Evolutionary conservation across 2,329 filamentous ascomycete genomes (phyloP).

Genomic region (Rutstroemia sp.): DNA sequence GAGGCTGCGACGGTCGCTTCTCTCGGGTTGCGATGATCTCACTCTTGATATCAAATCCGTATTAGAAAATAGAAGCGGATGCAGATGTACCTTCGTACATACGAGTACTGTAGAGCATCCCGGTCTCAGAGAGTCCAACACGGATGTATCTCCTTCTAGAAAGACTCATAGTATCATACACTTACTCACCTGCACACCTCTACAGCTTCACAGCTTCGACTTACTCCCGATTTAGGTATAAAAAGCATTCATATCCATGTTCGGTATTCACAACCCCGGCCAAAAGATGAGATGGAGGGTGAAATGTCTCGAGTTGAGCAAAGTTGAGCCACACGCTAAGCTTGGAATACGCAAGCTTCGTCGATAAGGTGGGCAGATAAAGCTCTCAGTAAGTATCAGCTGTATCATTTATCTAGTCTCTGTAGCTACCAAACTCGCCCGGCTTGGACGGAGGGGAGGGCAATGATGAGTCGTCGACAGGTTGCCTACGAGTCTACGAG

Average conservation of each 20-base stretch:
- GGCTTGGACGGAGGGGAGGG: too few relatives aligned
- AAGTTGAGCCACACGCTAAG: conserved; percentile 6
- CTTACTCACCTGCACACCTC: conserved; percentile 2
- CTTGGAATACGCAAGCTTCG: background rate
- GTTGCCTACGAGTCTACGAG: too few relatives aligned
- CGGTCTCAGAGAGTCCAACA: too few relatives aligned
- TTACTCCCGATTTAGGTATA: background rate
- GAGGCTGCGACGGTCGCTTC: too few relatives aligned
- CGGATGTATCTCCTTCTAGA: background rate
- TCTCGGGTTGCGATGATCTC: background rate
- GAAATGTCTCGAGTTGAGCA: background rate
- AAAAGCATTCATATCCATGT: background rate
- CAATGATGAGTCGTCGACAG: too few relatives aligned
- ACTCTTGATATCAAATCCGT: background rate
- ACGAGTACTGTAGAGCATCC: too few relatives aligned
- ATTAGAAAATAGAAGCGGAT: background rate
- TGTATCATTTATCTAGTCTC: too few relatives aligned
- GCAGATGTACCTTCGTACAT: too few relatives aligned
- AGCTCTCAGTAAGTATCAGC: background rate
- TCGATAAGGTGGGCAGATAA: background rate
- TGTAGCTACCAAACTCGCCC: too few relatives aligned
- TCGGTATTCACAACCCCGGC: conserved; percentile 3
- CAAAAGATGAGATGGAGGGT: conserved; percentile 2
- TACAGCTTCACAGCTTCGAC: background rate
- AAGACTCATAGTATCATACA: conserved; percentile 4